Percentiles rank a stretch among this genome's conserved stretches.
These are phyloP conservation scores for Alternaria atra DNA, from an alignment of 2,329 filamentous ascomycete genomes.

Conservation along the genomic window DNA sequence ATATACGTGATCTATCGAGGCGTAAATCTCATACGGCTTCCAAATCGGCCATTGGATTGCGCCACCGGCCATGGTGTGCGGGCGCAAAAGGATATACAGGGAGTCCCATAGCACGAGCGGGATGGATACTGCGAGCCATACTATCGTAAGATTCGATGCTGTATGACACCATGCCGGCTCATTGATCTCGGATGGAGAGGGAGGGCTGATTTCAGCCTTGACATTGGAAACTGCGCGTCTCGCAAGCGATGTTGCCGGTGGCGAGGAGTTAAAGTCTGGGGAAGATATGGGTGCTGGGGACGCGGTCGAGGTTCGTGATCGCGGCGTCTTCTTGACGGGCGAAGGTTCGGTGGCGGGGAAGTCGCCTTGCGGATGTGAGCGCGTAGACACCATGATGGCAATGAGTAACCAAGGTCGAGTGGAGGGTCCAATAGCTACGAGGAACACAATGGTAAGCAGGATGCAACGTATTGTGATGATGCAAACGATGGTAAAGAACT, in stretches of 20 bases:
- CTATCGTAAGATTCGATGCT: conserved; percentile 66
- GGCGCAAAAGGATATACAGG: conserved; percentile 79
- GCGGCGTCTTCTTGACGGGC: conserved; percentile 47
- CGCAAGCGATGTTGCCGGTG: conserved; percentile 26
- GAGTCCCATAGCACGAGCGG: conserved; percentile 85
- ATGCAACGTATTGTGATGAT: conserved; percentile 21
- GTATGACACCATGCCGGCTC: conserved; percentile 64
- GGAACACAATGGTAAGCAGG: background rate
- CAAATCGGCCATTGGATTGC: conserved; percentile 75
- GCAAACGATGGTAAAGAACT: conserved; percentile 6
- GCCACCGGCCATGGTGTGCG: conserved; percentile 83
- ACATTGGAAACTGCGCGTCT: conserved; percentile 39
- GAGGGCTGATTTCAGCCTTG: conserved; percentile 21
- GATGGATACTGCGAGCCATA: conserved; percentile 78
- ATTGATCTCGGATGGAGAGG: conserved; percentile 31
- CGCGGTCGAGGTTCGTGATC: conserved; percentile 45
- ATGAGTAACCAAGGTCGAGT: background rate
- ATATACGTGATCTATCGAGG: conserved; percentile 81
- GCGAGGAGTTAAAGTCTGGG: conserved; percentile 28
- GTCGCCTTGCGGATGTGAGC: conserved; percentile 47
- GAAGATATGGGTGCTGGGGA: conserved; percentile 39
- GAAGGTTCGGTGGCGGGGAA: conserved; percentile 49
- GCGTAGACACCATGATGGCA: conserved; percentile 51
- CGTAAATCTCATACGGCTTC: conserved; percentile 82
- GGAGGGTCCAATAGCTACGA: background rate